Conservation (phyloP, 2,329 filamentous ascomycete species). For the Neofusicoccum ribis region DNA sequence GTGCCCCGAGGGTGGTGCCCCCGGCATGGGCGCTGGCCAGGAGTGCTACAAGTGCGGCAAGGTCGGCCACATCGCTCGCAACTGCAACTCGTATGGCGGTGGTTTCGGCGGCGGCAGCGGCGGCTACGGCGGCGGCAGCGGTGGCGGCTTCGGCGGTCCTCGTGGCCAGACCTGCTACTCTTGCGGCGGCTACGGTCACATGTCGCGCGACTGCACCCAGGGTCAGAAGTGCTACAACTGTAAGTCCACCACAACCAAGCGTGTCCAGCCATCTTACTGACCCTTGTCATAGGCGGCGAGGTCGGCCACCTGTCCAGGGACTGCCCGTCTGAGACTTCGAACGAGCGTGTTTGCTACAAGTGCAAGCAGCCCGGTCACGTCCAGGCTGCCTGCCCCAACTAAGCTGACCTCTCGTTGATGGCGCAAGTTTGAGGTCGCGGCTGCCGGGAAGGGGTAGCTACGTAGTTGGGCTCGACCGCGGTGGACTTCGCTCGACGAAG, state of each 20-base stretch:
- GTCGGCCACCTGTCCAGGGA: constrained; percentile 93
- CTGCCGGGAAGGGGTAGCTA: constrained; percentile 4
- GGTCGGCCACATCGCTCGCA: constrained; percentile 92
- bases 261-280: constrained; percentile 26
- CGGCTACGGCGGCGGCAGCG: constrained; percentile 46
- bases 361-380: constrained; percentile 86
- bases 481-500: not conserved
- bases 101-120: constrained; percentile 50
- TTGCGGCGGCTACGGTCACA: constrained; percentile 94
- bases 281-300: constrained; percentile 61
- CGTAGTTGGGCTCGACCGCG: constrained; percentile 10
- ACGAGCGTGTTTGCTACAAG: constrained; percentile 98
- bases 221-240: constrained; percentile 99
- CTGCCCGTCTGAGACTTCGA: constrained; percentile 86
- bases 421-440: constrained; percentile 16
- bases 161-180: constrained; percentile 84
- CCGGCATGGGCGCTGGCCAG: constrained; percentile 51
- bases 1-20: constrained; percentile 61
- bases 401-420: constrained; percentile 35
- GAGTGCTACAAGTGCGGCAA: constrained; percentile 99
- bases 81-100: constrained; percentile 70
- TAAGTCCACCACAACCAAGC: constrained; percentile 38
- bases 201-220: constrained; percentile 97
- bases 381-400: constrained; percentile 90
- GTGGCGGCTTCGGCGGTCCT: constrained; percentile 50